These are phyloP conservation scores for Taphrina deformans DNA, from an alignment of 1,139 yeast species.

Conservation along the genomic window DNA sequence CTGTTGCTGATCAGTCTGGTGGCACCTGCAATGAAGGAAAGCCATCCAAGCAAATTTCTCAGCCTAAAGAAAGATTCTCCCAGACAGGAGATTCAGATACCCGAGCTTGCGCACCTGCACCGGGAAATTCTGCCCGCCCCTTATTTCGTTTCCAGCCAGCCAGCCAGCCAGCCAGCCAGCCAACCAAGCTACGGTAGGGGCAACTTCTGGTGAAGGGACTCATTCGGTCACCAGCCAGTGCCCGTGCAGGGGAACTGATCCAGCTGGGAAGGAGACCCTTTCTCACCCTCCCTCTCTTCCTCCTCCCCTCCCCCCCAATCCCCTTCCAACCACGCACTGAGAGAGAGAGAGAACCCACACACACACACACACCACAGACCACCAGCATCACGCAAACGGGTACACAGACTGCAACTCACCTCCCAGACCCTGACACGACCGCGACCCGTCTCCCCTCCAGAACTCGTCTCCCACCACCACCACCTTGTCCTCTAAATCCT, in stretches of 20 bases:
- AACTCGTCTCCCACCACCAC: background rate
- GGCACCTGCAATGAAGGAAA: too few species aligned
- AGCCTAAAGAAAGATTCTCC: background rate
- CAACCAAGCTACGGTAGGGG: too few species aligned
- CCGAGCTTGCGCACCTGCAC: too few species aligned
- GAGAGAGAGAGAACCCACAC: background rate
- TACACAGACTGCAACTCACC: background rate
- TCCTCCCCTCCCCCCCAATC: background rate
- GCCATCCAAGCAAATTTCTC: background rate
- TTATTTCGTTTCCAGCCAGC: background rate
- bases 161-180: too few species aligned
- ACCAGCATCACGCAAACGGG: background rate
- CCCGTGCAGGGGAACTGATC: too few species aligned
- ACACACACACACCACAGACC: background rate
- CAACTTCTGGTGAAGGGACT: too few species aligned
- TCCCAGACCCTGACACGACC: background rate
- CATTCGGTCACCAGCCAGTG: background rate
- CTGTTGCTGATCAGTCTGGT: background rate
- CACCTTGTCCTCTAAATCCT: background rate
- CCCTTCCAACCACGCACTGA: too few species aligned
- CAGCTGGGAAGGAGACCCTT: background rate
- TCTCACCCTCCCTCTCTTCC: background rate
- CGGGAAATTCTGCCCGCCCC: background rate
- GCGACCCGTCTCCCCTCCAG: background rate
- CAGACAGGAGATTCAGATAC: too few species aligned